phyloP scores from a whole-genome alignment of 2,329 filamentous ascomycete genomes.

The Myrmaecium sp. region DNA sequence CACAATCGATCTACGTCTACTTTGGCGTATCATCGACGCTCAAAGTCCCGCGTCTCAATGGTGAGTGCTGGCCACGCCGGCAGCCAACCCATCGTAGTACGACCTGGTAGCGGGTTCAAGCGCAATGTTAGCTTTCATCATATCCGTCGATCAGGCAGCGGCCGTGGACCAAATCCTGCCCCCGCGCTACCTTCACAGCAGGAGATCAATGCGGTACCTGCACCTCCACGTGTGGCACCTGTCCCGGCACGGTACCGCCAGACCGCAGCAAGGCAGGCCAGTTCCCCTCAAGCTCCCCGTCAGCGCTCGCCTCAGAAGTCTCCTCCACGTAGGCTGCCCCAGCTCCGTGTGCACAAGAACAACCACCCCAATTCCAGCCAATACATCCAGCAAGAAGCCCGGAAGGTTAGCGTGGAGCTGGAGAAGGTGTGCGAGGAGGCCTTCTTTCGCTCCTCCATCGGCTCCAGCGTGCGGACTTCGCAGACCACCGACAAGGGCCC shows the following conservation, averaged over 20 bases:
- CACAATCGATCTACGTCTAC: too few species aligned
- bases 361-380: slow-evolving; percentile 32
- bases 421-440: slow-evolving; percentile 85
- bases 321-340: too few species aligned
- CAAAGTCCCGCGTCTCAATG: slow-evolving; percentile 24
- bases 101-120: slow-evolving; percentile 36
- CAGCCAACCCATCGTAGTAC: slow-evolving; percentile 29
- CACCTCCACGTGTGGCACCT: too few species aligned
- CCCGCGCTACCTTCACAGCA: too few species aligned
- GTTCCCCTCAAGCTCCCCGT: too few species aligned
- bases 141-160: slow-evolving; percentile 28
- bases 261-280: too few species aligned
- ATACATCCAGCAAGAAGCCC: slow-evolving; percentile 57
- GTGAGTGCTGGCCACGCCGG: slow-evolving; percentile 30
- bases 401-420: slow-evolving; percentile 69
- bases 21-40: slow-evolving; percentile 8
- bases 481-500: slow-evolving; percentile 21
- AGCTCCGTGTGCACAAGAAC: too few species aligned
- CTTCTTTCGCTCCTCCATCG: slow-evolving; percentile 54
- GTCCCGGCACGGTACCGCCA: too few species aligned
- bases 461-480: slow-evolving; percentile 32
- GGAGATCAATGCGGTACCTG: too few species aligned
- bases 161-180: too few species aligned
- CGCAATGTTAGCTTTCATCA: slow-evolving; percentile 48
- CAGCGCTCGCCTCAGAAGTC: too few species aligned